A percentile compares a stretch with the other conserved stretches of the same genome.
Conservation (phyloP, 805 yeast genomes). For the Candida sithepensis region DNA sequence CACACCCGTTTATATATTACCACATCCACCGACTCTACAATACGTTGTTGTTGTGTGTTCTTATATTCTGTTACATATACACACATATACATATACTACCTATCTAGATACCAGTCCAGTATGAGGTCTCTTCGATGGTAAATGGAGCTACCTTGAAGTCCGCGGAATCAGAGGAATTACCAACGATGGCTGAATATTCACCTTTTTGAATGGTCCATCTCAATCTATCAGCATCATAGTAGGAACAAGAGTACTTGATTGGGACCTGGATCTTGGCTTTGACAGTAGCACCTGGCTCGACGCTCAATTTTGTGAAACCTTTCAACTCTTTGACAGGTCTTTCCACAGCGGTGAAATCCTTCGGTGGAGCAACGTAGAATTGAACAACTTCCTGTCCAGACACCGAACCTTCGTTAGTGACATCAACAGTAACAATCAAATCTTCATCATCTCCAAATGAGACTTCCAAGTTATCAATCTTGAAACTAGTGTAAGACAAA, state of each 20-base stretch:
- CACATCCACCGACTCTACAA: too few species aligned
- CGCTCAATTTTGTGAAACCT: slow-evolving; percentile 48
- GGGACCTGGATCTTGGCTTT: slow-evolving; percentile 36
- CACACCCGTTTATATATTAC: too few species aligned
- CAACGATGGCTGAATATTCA: slow-evolving; percentile 46
- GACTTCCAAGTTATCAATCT: slow-evolving; percentile 35
- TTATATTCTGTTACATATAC: too few species aligned
- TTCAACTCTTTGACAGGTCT: slow-evolving; percentile 61
- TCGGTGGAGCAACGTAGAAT: slow-evolving; percentile 42
- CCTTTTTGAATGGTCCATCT: slow-evolving; percentile 54
- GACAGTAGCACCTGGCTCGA: slow-evolving; percentile 42
- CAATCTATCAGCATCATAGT: slow-evolving; percentile 45
- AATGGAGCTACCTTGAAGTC: slow-evolving; percentile 6
- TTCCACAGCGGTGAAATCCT: slow-evolving; percentile 24
- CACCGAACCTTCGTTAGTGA: slow-evolving; percentile 44
- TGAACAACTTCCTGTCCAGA: slow-evolving; percentile 57
- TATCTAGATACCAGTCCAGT: slow-evolving; percentile 16
- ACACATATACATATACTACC: too few species aligned
- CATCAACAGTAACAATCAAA: slow-evolving; percentile 34
- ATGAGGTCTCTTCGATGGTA: slow-evolving; percentile 4
- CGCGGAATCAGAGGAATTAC: slow-evolving; percentile 28
- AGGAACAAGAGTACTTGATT: slow-evolving; percentile 50
- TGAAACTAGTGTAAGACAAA: slow-evolving; percentile 54
- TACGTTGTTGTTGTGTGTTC: too few species aligned
- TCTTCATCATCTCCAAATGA: slow-evolving; percentile 8